Evolutionary conservation across 257 asterid genomes (phyloP), one percentile per base, ranked within the genome.

Genomic region (Euphrasia confusa): DNA sequence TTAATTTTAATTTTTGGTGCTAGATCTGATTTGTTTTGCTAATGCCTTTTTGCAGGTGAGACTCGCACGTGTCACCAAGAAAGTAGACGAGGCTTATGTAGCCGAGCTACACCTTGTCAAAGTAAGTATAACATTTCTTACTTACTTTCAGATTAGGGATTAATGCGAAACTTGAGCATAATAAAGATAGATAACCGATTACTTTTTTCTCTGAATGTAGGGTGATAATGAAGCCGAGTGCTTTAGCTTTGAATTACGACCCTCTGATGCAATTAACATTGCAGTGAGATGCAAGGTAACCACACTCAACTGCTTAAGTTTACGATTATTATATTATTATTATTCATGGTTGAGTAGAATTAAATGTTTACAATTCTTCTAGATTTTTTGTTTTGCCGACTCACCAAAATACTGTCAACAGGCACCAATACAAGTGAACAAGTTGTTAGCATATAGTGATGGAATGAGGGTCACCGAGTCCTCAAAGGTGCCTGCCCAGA

Each of bases 191-290:
- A 4, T 35, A 7, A 35, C 8, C 10, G 10, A 7, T 35, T 7
- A 35, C 7, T 35, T 6, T 33, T 7, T 32, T 32, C 37, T 32
- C 68, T 71, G 62, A 42, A 77, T 67, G 68, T 78, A 92, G 94
- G 60, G 74, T 67, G 99, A 77, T 55, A 75, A 92, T 56, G 96
- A 84, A 77, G 81, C 73, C 8, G 96, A 84, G 69, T 64, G 73
- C 71, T 52, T 92, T 59, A 74, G 86, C 77, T 84, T 92, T 55
- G 98, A 92, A 77, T 83, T 92, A 53, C 88, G 97, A 4, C 98
- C 98, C 42, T 92, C 97, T 0, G 98, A 92, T 83, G 98, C 98
- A 69, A 92, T 92, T 61, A 92, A 91, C 71, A 92, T 92, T 68
- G 98, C 90, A 28, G 98, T 92, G 64, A 88, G 90, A 83, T 88